Base-by-base conservation (phyloP, 768 basidiomycete species). In the Boletus vermiculosoides region DNA sequence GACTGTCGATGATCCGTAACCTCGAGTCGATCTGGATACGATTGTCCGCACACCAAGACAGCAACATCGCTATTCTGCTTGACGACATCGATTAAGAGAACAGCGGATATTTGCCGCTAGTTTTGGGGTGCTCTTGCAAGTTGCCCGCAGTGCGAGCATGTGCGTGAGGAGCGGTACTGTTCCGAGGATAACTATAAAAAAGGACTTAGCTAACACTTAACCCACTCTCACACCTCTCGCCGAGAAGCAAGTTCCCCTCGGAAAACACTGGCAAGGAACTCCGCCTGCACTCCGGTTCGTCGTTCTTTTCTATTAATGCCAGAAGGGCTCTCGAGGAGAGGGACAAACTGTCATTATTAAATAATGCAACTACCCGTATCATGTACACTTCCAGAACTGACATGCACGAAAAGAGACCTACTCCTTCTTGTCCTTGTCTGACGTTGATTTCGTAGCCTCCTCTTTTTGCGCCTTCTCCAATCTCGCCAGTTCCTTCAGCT, bases 41-140 rank as follows among this genome's bases (percentile, higher is more conserved):
- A 60, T 80, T 78, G 23, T 74, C 65, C 30, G 66, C 50, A 59
- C 83, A 84, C 85, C 85, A 86, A 42, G 67, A 64, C 6, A 82
- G 60, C 18, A 85, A 65, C 42, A 52, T 33, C 28, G 50, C 12
- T 40, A 54, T 49, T 40, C 20, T 63, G 44, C 54, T 50, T 34
- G 62, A 56, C 36, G 66, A 59, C 67, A 73, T 71, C 34, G 42
- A 33, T 37, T 41, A 25, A 46, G 23, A 45, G 36, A 36, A 10
- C 25, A 5, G 16, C 44, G 41, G 57, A 57, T 30, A 53, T 16
- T 50, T 10, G 33, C 45, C 42, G 48, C 12, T 50, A 31, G 46
- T 56, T 57, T 16, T 47, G 44, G 52, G 42, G 45, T 41, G 18
- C 18, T 25, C 45, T 34, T 22, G 51, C 31, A 3, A 25, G 22